These are phyloP conservation scores for Sphaerulina populicola DNA, from an alignment of 2,329 filamentous ascomycete species.

Conservation along the genomic window DNA sequence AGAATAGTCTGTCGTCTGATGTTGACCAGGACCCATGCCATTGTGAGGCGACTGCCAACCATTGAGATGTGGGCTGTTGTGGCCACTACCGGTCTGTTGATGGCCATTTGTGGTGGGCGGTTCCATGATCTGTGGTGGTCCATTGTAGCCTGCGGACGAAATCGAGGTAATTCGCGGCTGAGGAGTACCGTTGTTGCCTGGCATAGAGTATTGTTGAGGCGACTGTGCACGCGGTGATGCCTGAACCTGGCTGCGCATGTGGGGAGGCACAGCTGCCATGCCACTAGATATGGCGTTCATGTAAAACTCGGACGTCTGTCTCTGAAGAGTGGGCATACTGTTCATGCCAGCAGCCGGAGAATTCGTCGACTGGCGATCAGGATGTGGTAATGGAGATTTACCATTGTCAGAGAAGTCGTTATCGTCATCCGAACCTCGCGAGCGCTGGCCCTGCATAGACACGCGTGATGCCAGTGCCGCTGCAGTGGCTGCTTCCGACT, in stretches of 20 bases:
- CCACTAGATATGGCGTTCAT: slow-evolving; percentile 59
- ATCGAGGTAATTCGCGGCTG: slow-evolving; percentile 66
- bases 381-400: slow-evolving; percentile 68
- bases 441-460: slow-evolving; percentile 37
- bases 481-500: slow-evolving; percentile 80
- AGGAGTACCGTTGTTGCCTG: slow-evolving; percentile 43
- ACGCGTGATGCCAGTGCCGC: slow-evolving; percentile 63
- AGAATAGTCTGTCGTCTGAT: slow-evolving; percentile 65
- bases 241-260: slow-evolving; percentile 68
- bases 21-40: slow-evolving; percentile 57
- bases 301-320: slow-evolving; percentile 64
- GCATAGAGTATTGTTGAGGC: slow-evolving; percentile 51
- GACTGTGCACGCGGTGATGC: slow-evolving; percentile 59
- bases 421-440: slow-evolving; percentile 57
- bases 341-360: slow-evolving; percentile 71
- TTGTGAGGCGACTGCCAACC: slow-evolving; percentile 84
- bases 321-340: slow-evolving; percentile 56
- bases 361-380: slow-evolving; percentile 68
- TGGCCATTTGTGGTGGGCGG: slow-evolving; percentile 70
- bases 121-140: slow-evolving; percentile 71
- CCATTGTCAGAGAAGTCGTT: slow-evolving; percentile 59
- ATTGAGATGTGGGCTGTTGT: slow-evolving; percentile 74
- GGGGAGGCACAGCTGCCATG: slow-evolving; percentile 56
- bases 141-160: slow-evolving; percentile 59
- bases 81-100: slow-evolving; percentile 63